These are phyloP conservation scores for Cytospora piceicola DNA, from an alignment of 2,329 filamentous ascomycete species.

Conservation along the genomic window DNA sequence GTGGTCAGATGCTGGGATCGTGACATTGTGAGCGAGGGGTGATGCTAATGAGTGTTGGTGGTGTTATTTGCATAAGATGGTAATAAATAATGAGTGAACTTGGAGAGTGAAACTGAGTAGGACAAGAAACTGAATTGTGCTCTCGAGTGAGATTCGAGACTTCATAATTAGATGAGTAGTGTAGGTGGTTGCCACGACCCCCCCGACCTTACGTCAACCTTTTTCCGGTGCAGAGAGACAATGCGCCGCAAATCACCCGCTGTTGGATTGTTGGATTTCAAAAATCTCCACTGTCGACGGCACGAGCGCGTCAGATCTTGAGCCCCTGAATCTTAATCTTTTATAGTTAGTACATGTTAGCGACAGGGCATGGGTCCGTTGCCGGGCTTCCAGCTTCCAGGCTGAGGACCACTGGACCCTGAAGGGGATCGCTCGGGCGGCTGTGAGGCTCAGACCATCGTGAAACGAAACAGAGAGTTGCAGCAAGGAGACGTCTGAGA, in stretches of 20 bases:
- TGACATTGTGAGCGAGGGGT: conserved; percentile 7
- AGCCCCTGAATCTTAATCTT: conserved; percentile 17
- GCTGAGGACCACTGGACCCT: background rate
- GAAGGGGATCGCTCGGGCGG: conserved; percentile 11
- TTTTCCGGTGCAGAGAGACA: conserved; percentile 5
- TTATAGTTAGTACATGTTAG: background rate
- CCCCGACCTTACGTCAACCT: conserved; percentile 21
- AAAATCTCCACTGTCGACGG: conserved; percentile 15
- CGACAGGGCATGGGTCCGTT: background rate
- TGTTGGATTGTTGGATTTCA: conserved; percentile 12
- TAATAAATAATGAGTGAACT: background rate
- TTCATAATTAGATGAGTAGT: background rate
- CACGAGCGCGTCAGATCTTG: conserved; percentile 10
- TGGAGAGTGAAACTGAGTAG: background rate
- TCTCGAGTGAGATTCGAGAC: background rate
- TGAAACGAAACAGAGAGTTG: conserved; percentile 23
- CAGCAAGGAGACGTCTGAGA: background rate
- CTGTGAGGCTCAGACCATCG: conserved; percentile 3
- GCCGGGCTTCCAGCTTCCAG: background rate
- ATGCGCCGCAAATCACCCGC: conserved; percentile 1
- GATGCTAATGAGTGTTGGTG: background rate
- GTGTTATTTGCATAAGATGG: background rate
- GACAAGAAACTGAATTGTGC: background rate
- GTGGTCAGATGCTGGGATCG: conserved; percentile 8
- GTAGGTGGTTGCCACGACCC: background rate